These are phyloP conservation scores for Cladophialophora yegresii DNA, from an alignment of 2,329 filamentous ascomycete genomes.

Conservation along the genomic window DNA sequence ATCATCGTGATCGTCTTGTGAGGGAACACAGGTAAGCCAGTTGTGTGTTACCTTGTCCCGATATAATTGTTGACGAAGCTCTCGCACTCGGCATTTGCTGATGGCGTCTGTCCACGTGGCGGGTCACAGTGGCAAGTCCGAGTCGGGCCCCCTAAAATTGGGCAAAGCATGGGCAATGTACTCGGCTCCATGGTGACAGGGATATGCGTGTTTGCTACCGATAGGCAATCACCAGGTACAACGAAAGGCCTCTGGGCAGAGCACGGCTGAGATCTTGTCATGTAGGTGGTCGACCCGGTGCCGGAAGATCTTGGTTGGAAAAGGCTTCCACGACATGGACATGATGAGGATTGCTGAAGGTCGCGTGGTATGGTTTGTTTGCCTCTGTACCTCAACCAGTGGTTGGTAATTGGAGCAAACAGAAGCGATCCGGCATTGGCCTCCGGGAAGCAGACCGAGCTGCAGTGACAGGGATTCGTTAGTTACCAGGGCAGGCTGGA, in stretches of 20 bases:
- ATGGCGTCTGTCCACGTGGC: constrained; percentile 12
- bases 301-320: neutral
- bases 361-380: constrained; percentile 8
- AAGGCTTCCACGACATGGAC: neutral
- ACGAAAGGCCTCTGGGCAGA: neutral
- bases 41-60: constrained; percentile 1
- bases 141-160: neutral
- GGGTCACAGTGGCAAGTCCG: constrained; percentile 6
- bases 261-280: neutral
- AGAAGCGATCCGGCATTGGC: constrained; percentile 14
- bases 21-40: neutral
- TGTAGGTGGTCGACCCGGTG: neutral
- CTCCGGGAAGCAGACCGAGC: constrained; percentile 4
- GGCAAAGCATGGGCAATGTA: neutral
- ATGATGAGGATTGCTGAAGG: neutral
- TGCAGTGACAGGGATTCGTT: constrained; percentile 15
- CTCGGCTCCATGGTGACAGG: neutral
- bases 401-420: constrained; percentile 20
- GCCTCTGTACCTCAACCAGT: constrained; percentile 13
- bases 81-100: constrained; percentile 1
- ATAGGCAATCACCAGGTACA: neutral
- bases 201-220: neutral
- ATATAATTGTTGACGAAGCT: constrained; percentile 3
- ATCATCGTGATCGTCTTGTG: neutral
- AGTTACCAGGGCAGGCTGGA: neutral